phyloP scores from a whole-genome alignment of 2,329 filamentous ascomycete genomes.

The Clonostachys sp. region DNA sequence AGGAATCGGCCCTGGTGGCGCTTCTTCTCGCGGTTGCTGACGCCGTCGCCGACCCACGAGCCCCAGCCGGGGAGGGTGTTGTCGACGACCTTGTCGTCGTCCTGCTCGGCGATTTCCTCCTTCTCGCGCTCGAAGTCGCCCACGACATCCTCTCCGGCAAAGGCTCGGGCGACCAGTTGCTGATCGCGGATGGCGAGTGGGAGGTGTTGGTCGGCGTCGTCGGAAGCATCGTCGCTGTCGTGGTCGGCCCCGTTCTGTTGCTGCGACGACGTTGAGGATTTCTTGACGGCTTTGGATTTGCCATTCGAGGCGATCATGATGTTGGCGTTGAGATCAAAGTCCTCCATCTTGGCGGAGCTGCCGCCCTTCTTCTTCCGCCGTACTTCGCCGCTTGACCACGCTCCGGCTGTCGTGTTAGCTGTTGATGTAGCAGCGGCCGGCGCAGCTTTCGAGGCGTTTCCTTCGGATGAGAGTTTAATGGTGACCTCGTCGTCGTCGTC shows the following conservation, averaged over 20 bases:
- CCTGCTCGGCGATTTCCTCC: conserved; percentile 61
- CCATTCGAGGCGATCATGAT: conserved; percentile 9
- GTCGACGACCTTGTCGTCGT: conserved; percentile 79
- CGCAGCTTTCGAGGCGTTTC: conserved; percentile 7
- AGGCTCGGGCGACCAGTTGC: conserved; percentile 74
- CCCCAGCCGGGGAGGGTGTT: conserved; percentile 94
- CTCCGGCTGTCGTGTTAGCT: conserved; percentile 20
- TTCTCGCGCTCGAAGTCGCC: conserved; percentile 81
- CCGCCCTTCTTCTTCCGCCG: conserved; percentile 30
- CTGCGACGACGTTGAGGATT: conserved; percentile 4
- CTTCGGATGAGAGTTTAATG: conserved; percentile 14
- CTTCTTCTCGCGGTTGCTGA: conserved; percentile 66
- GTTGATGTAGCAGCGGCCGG: conserved; percentile 2
- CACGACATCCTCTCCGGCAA: conserved; percentile 84
- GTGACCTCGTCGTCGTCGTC: conserved; percentile 16
- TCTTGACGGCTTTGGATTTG: conserved; percentile 5
- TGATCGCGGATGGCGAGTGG: conserved; percentile 56
- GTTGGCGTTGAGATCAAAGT: conserved; percentile 33
- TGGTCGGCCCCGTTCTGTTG: conserved; percentile 16
- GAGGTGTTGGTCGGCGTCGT: conserved; percentile 34
- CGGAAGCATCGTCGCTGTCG: conserved; percentile 34
- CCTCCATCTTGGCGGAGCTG: conserved; percentile 18
- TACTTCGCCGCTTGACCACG: conserved; percentile 33
- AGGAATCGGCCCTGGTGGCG: conserved; percentile 59
- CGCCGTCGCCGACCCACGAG: conserved; percentile 79